These are phyloP conservation scores for Camellia japonica DNA, from an alignment of 148 eudicot species.

Conservation along the genomic window DNA sequence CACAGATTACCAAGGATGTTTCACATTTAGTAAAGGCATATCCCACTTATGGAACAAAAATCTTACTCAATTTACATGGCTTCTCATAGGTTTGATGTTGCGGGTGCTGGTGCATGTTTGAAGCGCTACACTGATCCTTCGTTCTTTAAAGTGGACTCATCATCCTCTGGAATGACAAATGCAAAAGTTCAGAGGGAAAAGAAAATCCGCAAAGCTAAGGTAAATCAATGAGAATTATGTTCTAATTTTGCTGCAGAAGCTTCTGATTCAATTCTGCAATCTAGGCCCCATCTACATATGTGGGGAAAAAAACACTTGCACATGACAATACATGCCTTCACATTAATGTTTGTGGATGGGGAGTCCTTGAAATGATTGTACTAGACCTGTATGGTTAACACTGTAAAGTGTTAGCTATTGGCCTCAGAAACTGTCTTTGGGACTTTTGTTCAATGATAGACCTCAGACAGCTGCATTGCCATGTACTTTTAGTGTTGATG, in stretches of 20 bases:
- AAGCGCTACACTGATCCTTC: constrained; percentile 98
- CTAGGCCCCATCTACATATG: not conserved
- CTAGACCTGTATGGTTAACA: not conserved
- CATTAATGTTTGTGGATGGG: not conserved
- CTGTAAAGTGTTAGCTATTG: not conserved
- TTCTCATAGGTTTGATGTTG: constrained; percentile 84
- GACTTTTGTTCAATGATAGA: not conserved
- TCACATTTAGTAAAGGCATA: not conserved
- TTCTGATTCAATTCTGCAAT: not conserved
- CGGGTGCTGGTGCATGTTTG: constrained; percentile 96
- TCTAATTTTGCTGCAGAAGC: not conserved
- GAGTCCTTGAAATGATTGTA: not conserved
- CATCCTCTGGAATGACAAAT: constrained; percentile 41
- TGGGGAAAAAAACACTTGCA: not conserved
- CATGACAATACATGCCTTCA: not conserved
- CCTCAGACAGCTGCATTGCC: not conserved
- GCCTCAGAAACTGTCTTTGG: not conserved
- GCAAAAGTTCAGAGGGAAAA: constrained; percentile 73
- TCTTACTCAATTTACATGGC: constrained; percentile 11
- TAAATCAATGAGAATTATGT: constrained; percentile 16
- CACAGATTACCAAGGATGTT: not conserved
- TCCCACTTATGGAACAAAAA: not conserved
- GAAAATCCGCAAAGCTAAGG: constrained; percentile 82
- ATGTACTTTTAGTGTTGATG: not conserved
- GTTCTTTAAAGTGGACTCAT: constrained; percentile 62